These are phyloP conservation scores for Malassezia pachydermatis DNA, from an alignment of 1,284 basidiomycete species.

Conservation along the genomic window DNA sequence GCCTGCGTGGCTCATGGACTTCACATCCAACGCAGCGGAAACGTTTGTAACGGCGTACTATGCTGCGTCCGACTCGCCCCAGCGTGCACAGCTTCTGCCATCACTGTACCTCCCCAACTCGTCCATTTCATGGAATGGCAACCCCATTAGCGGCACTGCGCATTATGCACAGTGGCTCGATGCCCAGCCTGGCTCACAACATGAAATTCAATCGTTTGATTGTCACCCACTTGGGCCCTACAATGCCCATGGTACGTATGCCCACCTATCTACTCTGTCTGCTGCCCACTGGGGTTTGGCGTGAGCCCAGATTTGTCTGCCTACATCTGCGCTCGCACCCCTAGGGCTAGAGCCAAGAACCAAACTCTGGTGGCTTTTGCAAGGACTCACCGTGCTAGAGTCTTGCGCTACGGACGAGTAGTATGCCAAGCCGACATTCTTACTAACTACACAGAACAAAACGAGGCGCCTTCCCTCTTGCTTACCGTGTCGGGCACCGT, in stretches of 20 bases:
- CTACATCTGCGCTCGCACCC: too few species aligned
- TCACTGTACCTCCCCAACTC: constrained; percentile 39
- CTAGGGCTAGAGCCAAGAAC: constrained; percentile 11
- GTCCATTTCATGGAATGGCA: constrained; percentile 46
- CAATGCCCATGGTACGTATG: constrained; percentile 23
- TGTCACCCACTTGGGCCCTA: constrained; percentile 37
- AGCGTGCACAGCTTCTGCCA: constrained; percentile 33
- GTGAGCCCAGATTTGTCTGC: too few species aligned
- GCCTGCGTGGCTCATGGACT: constrained; percentile 26
- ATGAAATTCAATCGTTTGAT: constrained; percentile 43
- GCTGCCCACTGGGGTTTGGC: too few species aligned
- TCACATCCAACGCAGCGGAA: constrained; percentile 41
- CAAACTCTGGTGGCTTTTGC: too few species aligned
- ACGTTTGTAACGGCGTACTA: constrained; percentile 46
- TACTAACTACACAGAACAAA: constrained; percentile 11
- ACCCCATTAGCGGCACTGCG: constrained; percentile 38
- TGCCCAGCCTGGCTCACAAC: constrained; percentile 39
- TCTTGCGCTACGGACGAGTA: constrained; percentile 25
- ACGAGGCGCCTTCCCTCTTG: constrained; percentile 30
- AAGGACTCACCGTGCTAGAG: constrained; percentile 18
- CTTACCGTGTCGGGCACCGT: constrained; percentile 38
- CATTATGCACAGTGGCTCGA: constrained; percentile 35
- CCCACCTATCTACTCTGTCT: too few species aligned
- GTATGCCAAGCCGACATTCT: constrained; percentile 36
- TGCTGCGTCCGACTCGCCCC: constrained; percentile 42